Evolutionary conservation across 1,284 basidiomycete genomes (phyloP), one percentile per base, ranked within the genome.

Genomic region (Grifola frondosa): DNA sequence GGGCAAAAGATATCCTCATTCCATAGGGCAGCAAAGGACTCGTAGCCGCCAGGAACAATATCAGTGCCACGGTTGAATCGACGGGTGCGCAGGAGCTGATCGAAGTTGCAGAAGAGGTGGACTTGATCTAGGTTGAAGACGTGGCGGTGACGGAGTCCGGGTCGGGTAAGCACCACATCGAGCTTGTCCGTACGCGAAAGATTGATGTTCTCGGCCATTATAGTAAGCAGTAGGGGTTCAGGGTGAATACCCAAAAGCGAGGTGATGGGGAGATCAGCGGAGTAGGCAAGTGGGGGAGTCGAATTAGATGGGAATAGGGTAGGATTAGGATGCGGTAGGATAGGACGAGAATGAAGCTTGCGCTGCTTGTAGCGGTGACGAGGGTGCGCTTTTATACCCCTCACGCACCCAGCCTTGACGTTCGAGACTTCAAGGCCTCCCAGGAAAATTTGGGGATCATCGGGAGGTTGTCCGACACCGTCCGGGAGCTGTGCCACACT

Each of bases 361-460:
- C 31, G n/a, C n/a, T 33, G 6, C 5, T 33, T 15, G 8, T 17
- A 13, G 35, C 35, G 13, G 22, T n/a, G n/a, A n/a, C n/a, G n/a
- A n/a, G n/a, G n/a, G n/a, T n/a, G n/a, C n/a, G 21, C 6, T 8
- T 24, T 37, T 37, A 37, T 37, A 37, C n/a, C n/a, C n/a, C 35
- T 37, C 13, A 37, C 35, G 19, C 35, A 12, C 10, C 9, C 23
- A 37, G 35, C 22, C 12, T 6, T 25, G 10, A 12, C 22, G 17
- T 21, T 25, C 7, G 35, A 19, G 12, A 9, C 13, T 32, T 24
- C 29, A 16, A 30, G 26, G 29, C 38, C 8, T 30, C 46, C 40
- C 11, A 47, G 17, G 20, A 30, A 48, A 12, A 48, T 24, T 30
- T 42, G 37, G 6, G 46, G 46, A 28, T 48, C 46, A 15, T 25